Conservation (phyloP, 1,284 basidiomycete species). For the Melampsora medusae region DNA sequence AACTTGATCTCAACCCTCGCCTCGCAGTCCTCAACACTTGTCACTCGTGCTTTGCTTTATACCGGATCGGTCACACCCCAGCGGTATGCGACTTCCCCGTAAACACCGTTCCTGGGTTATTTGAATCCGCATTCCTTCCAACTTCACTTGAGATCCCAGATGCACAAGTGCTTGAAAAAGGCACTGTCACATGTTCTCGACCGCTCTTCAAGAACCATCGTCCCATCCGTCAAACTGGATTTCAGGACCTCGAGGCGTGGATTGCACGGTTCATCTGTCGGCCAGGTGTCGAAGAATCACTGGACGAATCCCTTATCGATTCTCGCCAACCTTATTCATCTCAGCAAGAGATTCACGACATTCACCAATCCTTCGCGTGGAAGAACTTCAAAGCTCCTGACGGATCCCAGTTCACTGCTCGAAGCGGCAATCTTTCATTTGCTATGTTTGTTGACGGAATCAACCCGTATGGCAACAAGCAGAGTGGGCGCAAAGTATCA, state of each 20-base stretch:
- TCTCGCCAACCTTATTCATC: neutral
- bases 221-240: conserved; percentile 2
- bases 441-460: conserved; percentile 36
- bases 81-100: too few relatives aligned
- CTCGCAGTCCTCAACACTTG: too few relatives aligned
- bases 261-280: conserved; percentile 16
- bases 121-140: too few relatives aligned
- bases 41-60: too few relatives aligned
- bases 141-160: too few relatives aligned
- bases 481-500: neutral
- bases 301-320: neutral
- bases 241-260: conserved; percentile 8
- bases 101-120: too few relatives aligned
- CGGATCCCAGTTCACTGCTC: conserved; percentile 4
- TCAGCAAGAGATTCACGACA: neutral
- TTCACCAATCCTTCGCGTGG: conserved; percentile 3
- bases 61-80: too few relatives aligned
- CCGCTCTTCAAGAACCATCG: too few relatives aligned
- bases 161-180: too few relatives aligned
- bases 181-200: too few relatives aligned
- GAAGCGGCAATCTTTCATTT: neutral
- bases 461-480: conserved; percentile 24
- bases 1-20: too few relatives aligned
- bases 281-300: conserved; percentile 3
- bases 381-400: conserved; percentile 8